Evolutionary conservation across 768 basidiomycete species (phyloP), one percentile per base, ranked within the genome.

Genomic region (Lentinula guzmanii): DNA sequence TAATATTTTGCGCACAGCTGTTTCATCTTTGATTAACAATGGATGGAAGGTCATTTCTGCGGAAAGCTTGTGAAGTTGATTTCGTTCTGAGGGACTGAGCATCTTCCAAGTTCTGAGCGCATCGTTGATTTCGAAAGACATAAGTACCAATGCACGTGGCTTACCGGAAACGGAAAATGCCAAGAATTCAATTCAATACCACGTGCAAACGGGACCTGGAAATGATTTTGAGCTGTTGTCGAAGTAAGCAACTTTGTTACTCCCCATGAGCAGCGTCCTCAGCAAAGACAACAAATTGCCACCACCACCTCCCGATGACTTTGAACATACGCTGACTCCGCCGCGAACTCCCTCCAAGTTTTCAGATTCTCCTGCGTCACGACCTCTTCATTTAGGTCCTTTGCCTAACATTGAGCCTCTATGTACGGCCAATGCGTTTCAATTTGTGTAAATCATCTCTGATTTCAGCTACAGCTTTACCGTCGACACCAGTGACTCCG

Each of bases 401-500:
- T 18, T 56, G 41, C 55, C 55, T 16, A 35, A 13, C 21, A 24
- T 50, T 9, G 45, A 48, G 34, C 48, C 48, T 48, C 31, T 41
- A 33, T 48, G 58, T 59, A 4, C n/a, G 31, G 21, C 45, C 48
- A 50, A 28, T 24, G 4, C 41, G 16, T 16, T 21, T 33, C 7
- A 1, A n/a, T 35, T 33, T 42, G 10, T 34, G 21, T 5, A 39
- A 9, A 31, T 18, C 5, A 28, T 28, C 33, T 34, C 51, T 39
- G 4, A 31, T 39, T 53, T 18, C 74, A 55, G 62, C 66, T 35
- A 67, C 71, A 45, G 58, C 60, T 51, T 53, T 65, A 28, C 73
- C 75, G 11, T 68, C 69, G 52, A 76, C 76, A 11, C 78, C 81
- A 43, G 68, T 72, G 16, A 76, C 75, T 10, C 76, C 72, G 24